phyloP scores from a whole-genome alignment of 345 rosid species.

The Geranium brycei region DNA sequence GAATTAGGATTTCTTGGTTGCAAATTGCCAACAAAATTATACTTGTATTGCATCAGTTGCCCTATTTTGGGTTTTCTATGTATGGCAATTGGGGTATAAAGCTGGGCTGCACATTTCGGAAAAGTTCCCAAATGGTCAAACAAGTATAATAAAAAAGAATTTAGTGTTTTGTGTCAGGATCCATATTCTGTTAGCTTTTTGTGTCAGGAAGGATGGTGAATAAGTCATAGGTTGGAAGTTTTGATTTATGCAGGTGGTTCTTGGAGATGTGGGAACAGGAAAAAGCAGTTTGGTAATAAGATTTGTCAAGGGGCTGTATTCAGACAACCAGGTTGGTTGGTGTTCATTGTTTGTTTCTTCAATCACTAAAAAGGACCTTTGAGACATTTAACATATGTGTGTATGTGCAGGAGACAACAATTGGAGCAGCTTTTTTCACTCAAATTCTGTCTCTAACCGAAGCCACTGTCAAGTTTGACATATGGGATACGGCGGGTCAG shows the following conservation, averaged over 20 bases:
- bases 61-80: too few relatives aligned
- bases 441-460: slow-evolving; percentile 30
- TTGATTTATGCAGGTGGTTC: slow-evolving; percentile 32
- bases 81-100: too few relatives aligned
- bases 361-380: neutral
- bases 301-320: slow-evolving; percentile 56
- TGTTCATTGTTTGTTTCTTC: neutral
- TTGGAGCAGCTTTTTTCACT: slow-evolving; percentile 45
- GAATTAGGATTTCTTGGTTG: neutral
- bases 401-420: slow-evolving; percentile 29
- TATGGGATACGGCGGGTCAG: slow-evolving; percentile 47
- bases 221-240: neutral
- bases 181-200: neutral
- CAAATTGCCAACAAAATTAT: neutral
- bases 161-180: neutral
- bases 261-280: slow-evolving; percentile 65
- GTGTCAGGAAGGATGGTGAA: neutral
- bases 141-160: too few relatives aligned
- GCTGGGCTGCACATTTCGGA: too few relatives aligned
- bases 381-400: neutral
- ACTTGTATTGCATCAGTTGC: too few relatives aligned
- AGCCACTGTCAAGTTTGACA: slow-evolving; percentile 38
- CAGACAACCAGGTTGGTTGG: slow-evolving; percentile 35
- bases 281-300: slow-evolving; percentile 55
- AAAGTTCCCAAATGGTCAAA: too few relatives aligned